Evolutionary conservation across 192 early-diverging fungal genomes (phyloP), one percentile per base, ranked within the genome.

Genomic region (Chytriomyces sp.): DNA sequence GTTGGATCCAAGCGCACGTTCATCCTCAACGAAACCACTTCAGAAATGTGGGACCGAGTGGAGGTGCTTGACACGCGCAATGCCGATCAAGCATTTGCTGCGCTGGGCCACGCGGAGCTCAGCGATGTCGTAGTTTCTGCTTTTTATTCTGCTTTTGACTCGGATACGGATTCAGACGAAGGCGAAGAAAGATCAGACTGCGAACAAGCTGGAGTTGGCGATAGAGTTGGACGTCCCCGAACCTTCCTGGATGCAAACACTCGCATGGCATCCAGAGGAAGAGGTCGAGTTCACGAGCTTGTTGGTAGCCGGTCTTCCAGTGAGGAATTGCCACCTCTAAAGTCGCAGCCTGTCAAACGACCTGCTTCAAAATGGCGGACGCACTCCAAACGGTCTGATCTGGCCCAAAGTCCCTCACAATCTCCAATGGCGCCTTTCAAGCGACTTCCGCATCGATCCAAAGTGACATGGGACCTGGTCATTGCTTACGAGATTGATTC

Each of bases 1-100:
- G n/a, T n/a, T n/a, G n/a, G n/a, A n/a, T 49, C 44, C 44, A 49
- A 49, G 44, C 44, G 44, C 44, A 49, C 44, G 44, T 49, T 49
- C 22, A 14, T 49, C 2, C 14, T 49, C 17, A n/a, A 14, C 14
- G 1, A 49, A n/a, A 14, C 44, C 14, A n/a, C 17, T 22, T 2
- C 44, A 3, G 22, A 22, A 22, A 14, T 49, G 44, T 49, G 44
- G 44, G 44, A 49, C 44, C 14, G 22, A 3, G 17, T 49, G 44
- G 44, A 49, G 17, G 44, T 22, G 22, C 22, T 49, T 14, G 17
- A 49, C 3, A 49, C 14, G 17, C 22, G 14, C 17, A 49, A 49
- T n/a, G 14, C 44, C 3, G 44, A 49, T 3, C 17, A 14, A 22
- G 44, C 44, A 22, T 49, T 49, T 49, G 44, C 14, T 22, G 17